Evolutionary conservation across 306 rosid genomes (phyloP).

Genomic region (Ammopiptanthus mongolicus): DNA sequence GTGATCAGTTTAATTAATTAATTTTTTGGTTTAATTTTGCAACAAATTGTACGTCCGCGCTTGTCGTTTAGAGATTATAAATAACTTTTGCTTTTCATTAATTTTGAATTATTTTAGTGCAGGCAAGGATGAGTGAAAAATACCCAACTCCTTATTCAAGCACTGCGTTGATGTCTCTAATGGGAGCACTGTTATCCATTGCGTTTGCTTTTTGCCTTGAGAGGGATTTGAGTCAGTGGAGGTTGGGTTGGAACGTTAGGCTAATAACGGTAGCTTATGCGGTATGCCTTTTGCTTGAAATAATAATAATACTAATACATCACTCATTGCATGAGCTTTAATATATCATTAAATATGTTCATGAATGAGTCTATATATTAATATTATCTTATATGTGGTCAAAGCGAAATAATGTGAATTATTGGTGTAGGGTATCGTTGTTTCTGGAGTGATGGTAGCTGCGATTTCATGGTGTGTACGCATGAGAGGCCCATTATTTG

Average conservation of each 20-base stretch:
- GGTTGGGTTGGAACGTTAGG: slow-evolving; percentile 29
- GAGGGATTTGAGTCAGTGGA: slow-evolving; percentile 27
- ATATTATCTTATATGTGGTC: neutral
- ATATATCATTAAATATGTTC: too few relatives aligned
- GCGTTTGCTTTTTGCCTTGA: slow-evolving; percentile 12
- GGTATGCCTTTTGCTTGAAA: neutral
- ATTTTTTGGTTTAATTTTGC: neutral
- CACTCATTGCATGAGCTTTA: too few relatives aligned
- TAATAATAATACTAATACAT: too few relatives aligned
- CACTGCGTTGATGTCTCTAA: slow-evolving; percentile 33
- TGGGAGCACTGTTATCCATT: slow-evolving; percentile 12
- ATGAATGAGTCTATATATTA: too few relatives aligned
- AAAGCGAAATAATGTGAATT: neutral
- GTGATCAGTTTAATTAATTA: too few relatives aligned
- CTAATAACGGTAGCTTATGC: slow-evolving; percentile 25
- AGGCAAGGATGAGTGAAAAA: slow-evolving; percentile 38
- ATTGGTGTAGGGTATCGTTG: slow-evolving; percentile 25
- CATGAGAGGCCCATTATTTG: slow-evolving; percentile 29
- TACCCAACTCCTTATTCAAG: slow-evolving; percentile 36
- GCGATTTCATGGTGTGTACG: slow-evolving; percentile 22
- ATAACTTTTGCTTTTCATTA: neutral
- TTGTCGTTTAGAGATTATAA: neutral
- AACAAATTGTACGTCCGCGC: neutral
- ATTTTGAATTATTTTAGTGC: neutral
- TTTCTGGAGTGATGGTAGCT: slow-evolving; percentile 27